A percentile compares a stretch with the other conserved stretches of the same genome.
phyloP scores from a whole-genome alignment of 2,329 filamentous ascomycete genomes.

The Laburnicola sp. region DNA sequence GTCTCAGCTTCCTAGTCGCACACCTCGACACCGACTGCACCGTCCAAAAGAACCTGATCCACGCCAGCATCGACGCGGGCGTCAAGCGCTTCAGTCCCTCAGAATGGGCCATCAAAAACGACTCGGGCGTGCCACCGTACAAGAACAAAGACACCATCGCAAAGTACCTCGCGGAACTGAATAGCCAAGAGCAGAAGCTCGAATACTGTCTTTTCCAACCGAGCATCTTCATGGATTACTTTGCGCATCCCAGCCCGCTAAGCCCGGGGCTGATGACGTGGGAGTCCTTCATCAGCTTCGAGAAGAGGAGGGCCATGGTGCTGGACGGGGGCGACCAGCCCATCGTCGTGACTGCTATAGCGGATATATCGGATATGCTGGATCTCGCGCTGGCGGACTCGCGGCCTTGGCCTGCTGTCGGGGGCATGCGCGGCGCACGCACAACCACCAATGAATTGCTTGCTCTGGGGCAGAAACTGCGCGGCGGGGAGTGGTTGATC shows the following conservation, averaged over 20 bases:
- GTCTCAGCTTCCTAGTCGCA: slow-evolving; percentile 49
- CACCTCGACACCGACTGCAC: slow-evolving; percentile 28
- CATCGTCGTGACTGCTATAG: slow-evolving; percentile 31
- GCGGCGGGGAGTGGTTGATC: slow-evolving; percentile 41
- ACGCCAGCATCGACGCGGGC: slow-evolving; percentile 35
- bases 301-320: slow-evolving; percentile 32
- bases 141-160: slow-evolving; percentile 55
- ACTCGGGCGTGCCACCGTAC: slow-evolving; percentile 53
- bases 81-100: slow-evolving; percentile 36
- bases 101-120: slow-evolving; percentile 36
- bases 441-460: slow-evolving; percentile 35
- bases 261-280: slow-evolving; percentile 49
- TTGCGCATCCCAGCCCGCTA: slow-evolving; percentile 55
- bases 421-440: slow-evolving; percentile 30
- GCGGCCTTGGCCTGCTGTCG: slow-evolving; percentile 30
- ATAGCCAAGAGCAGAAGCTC: slow-evolving; percentile 54
- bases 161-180: slow-evolving; percentile 56
- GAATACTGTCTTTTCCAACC: slow-evolving; percentile 62
- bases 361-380: slow-evolving; percentile 31
- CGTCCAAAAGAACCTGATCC: slow-evolving; percentile 38
- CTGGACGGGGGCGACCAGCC: slow-evolving; percentile 32
- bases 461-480: slow-evolving; percentile 32
- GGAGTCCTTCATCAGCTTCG: slow-evolving; percentile 40
- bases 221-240: slow-evolving; percentile 59
- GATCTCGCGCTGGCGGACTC: slow-evolving; percentile 30